These are phyloP conservation scores for Eucalyptus pauciflora DNA, from an alignment of 345 rosid genomes.

Conservation along the genomic window DNA sequence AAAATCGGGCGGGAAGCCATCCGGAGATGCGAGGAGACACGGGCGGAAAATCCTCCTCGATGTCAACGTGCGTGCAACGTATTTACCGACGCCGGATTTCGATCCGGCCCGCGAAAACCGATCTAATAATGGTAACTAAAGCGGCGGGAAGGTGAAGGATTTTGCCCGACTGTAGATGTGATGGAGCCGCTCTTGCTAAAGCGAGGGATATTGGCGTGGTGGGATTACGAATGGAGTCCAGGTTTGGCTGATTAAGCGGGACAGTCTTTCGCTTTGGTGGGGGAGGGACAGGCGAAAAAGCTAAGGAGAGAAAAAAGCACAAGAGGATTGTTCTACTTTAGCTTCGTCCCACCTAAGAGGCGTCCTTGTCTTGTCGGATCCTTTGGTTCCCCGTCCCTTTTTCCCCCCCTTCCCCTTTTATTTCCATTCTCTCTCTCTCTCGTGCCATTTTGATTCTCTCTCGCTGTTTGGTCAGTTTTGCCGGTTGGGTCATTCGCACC, in stretches of 20 bases:
- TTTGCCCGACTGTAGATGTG: background rate
- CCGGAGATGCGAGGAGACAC: background rate
- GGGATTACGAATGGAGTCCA: background rate
- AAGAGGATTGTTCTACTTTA: background rate
- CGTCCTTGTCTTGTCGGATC: background rate
- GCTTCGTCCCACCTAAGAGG: background rate
- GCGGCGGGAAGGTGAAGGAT: background rate
- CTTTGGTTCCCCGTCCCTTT: background rate
- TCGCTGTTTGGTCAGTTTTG: background rate
- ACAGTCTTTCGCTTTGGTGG: background rate
- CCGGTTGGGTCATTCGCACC: background rate
- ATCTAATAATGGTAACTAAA: background rate
- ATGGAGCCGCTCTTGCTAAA: background rate
- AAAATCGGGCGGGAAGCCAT: background rate
- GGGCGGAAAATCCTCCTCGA: background rate
- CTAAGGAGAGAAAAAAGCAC: background rate
- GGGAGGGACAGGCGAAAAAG: background rate
- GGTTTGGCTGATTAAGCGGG: background rate
- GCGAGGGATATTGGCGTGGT: background rate
- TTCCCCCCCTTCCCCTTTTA: background rate
- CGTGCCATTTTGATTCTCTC: background rate
- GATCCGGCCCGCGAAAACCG: background rate
- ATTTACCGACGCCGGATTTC: background rate
- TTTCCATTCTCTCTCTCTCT: background rate
- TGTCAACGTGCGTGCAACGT: background rate